Evolutionary conservation across 306 rosid species (phyloP).

Genomic region (Trifolium fragiferum): DNA sequence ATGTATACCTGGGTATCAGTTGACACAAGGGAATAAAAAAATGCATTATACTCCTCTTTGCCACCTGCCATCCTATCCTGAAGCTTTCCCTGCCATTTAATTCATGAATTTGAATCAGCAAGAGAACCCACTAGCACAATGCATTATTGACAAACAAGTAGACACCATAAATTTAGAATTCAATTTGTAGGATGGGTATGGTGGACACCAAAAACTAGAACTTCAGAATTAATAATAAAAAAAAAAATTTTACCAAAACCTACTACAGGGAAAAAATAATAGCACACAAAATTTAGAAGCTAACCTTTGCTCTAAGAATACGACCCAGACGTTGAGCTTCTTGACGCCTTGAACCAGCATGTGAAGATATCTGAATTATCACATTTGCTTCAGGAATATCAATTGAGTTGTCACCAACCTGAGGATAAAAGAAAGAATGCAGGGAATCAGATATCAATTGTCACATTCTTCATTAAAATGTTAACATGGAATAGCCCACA

Average conservation of each 20-base stretch:
- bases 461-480: conserved; percentile 23
- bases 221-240: conserved; percentile 14
- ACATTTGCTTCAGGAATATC: conserved; percentile 99
- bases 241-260: conserved; percentile 14
- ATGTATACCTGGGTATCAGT: conserved; percentile 88
- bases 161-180: conserved; percentile 30
- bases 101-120: conserved; percentile 37
- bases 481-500: conserved; percentile 19
- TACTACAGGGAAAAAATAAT: conserved; percentile 6
- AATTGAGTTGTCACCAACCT: conserved; percentile 98
- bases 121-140: conserved; percentile 20
- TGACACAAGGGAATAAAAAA: conserved; percentile 96
- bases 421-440: conserved; percentile 42
- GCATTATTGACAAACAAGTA: conserved; percentile 21
- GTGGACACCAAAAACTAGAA: conserved; percentile 21
- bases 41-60: conserved; percentile 96
- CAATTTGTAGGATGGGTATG: conserved; percentile 9
- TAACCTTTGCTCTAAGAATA: conserved; percentile 98
- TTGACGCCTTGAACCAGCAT: conserved; percentile 99
- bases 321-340: conserved; percentile 99
- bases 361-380: conserved; percentile 96
- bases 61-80: conserved; percentile 99
- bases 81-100: conserved; percentile 79
- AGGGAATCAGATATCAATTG: conserved; percentile 29
- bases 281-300: conserved; percentile 35